Percentiles rank a stretch among this genome's conserved stretches.
These are phyloP conservation scores for Nitzschia sp. DNA, from an alignment of 108 stramenopile species.

Conservation along the genomic window DNA sequence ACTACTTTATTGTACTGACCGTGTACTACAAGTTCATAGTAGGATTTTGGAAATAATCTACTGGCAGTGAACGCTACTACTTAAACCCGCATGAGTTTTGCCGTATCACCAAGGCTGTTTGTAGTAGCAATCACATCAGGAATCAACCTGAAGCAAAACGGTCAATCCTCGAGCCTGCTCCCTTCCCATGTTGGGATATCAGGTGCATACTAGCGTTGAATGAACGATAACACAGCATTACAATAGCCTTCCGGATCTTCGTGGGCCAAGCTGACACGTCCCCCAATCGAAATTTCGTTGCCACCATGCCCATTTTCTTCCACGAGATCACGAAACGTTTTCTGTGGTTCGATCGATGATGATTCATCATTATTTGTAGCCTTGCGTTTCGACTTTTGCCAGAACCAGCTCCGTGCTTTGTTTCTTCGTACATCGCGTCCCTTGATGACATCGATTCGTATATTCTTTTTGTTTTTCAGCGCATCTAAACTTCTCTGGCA, in stretches of 20 bases:
- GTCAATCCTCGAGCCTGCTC: too few species aligned
- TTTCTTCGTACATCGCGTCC: slow-evolving; percentile 46
- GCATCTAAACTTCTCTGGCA: slow-evolving; percentile 37
- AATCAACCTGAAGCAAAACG: too few species aligned
- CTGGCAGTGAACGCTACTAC: too few species aligned
- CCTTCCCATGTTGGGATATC: too few species aligned
- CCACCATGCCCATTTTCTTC: slow-evolving; percentile 42
- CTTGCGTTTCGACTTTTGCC: slow-evolving; percentile 39
- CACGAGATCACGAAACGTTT: slow-evolving; percentile 36
- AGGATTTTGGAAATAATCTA: too few species aligned
- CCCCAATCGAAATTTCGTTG: slow-evolving; percentile 37
- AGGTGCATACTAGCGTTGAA: too few species aligned
- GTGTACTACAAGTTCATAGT: too few species aligned
- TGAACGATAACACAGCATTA: slow-evolving; percentile 30
- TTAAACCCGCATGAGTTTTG: too few species aligned
- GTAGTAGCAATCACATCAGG: too few species aligned
- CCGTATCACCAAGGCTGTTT: too few species aligned
- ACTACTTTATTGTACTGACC: too few species aligned
- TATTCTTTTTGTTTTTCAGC: slow-evolving; percentile 5
- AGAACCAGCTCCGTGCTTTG: slow-evolving; percentile 61
- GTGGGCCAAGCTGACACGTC: slow-evolving; percentile 54
- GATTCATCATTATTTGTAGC: background rate
- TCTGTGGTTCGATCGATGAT: background rate
- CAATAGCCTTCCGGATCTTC: slow-evolving; percentile 58
- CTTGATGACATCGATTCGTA: slow-evolving; percentile 48